Evolutionary conservation across 2,329 filamentous ascomycete genomes (phyloP), one percentile per base, ranked within the genome.

Genomic region (Atkinsonella hypoxylon): DNA sequence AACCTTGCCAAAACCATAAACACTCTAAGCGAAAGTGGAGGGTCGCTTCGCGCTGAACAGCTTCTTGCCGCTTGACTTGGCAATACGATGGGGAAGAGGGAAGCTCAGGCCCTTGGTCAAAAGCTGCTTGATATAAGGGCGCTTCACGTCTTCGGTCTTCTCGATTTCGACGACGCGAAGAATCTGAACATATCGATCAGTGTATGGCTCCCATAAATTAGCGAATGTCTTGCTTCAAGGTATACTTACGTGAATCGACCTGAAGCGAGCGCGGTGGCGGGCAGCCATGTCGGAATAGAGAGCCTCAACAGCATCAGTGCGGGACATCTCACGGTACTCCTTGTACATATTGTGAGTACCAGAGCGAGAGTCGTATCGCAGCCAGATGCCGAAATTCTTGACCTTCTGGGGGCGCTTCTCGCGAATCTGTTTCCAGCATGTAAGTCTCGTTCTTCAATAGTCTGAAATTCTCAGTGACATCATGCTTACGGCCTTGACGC

Each of bases 261-360:
- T 84, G 82, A 98, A 98, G 68, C 93, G 88, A 69, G 93, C 85
- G 63, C 67, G 89, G 84, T 98, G 93, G 73, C 93, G 89, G 74
- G 94, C 91, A 64, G 93, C 89, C 93, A 98, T 97, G 80, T 98
- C 93, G 77, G 93, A 87, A 86, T 98, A 98, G 71, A 98, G 83
- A 63, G 91, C 77, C 77, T 97, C 87, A 68, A 97, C 91, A 62
- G 93, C 93, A 63, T 93, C 91, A 68, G 85, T 87, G 75, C 93
- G 83, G 71, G 87, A 91, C 82, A 97, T 87, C 82, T 97, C 93
- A 72, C 93, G 88, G 87, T 96, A 97, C 85, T 98, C 93, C 85
- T 97, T 97, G 89, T 98, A 98, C 93, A 98, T 98, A 87, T 98
- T 98, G 89, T 98, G 93, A 67, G 93, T 98, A 67, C 93, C 93